Base-by-base conservation (phyloP, 192 early-diverging fungal genomes). In the Umbelopsis sp. region DNA sequence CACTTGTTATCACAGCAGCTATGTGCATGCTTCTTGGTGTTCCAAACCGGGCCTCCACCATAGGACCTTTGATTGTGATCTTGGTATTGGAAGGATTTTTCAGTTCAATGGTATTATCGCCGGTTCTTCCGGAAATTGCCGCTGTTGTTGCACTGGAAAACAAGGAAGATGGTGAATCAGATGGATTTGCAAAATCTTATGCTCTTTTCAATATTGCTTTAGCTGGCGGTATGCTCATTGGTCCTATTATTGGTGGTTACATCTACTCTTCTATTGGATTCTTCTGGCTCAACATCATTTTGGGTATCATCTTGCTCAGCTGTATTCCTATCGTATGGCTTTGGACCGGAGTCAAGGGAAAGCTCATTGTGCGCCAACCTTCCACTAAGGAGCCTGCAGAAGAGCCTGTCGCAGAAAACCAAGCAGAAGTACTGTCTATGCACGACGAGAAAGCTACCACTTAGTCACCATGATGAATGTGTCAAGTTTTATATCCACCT, bases 141-240 rank as follows among this genome's bases (percentile, higher is more conserved):
- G 68, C 70, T 1, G 79, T 80, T 4, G 80, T 82, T 14, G 74
- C 71, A 8, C 31, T 66, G 5, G 77, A 76, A 25, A 79, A 79
- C 32, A 74, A 71, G 3, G 49, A 70, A 6, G 76, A 74, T 16
- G 77, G 77, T 11, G 76, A 76, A 3, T 56, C 72, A 2, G 80
- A 82, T 69, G 83, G 83, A 14, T 75, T 82, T 21, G 83, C 83
- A 22, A 66, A 75, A 16, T 77, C 78, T 6, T 81, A 80, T 72
- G 78, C 80, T 11, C 29, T 82, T 22, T 82, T 82, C 66, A 84
- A 84, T 73, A 77, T 80, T 36, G 76, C 74, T 14, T 84, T 78
- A 65, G 73, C 69, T n/a, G 68, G 68, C 34, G 77, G 77, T 68
- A 71, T 71, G 62, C 62, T 69, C 45, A 21, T 79, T 41, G 77